These are phyloP conservation scores for Toxoplasma gondii DNA, from an alignment of 169 alveolate species.

Conservation along the genomic window DNA sequence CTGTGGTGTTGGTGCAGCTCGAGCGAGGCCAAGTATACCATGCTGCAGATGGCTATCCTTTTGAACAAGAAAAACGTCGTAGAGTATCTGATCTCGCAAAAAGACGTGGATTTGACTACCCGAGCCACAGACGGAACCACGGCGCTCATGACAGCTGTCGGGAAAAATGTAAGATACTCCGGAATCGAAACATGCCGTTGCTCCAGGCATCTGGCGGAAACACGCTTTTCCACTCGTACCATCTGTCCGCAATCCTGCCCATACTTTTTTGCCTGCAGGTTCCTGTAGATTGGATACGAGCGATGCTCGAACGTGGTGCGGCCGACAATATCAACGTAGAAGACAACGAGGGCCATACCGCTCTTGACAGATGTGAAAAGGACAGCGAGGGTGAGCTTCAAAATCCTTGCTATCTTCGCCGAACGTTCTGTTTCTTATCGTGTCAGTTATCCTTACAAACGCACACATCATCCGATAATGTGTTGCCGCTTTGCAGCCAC, in stretches of 20 bases:
- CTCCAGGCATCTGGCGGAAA: too few species aligned
- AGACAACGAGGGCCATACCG: conserved; percentile 62
- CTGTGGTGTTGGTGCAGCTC: conserved; percentile 40
- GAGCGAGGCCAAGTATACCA: conserved; percentile 57
- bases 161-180: conserved; percentile 34
- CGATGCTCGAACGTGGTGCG: conserved; percentile 66
- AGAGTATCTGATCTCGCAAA: conserved; percentile 64
- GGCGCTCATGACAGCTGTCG: conserved; percentile 62
- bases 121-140: conserved; percentile 66
- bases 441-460: too few species aligned
- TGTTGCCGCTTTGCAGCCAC: too few species aligned
- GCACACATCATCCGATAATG: too few species aligned
- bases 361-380: conserved; percentile 63
- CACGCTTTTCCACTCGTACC: too few species aligned
- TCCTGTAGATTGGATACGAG: conserved; percentile 62
- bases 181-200: not conserved
- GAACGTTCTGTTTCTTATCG: not conserved
- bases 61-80: conserved; percentile 57
- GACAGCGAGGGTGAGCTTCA: conserved; percentile 17
- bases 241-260: too few species aligned
- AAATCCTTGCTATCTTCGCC: not conserved
- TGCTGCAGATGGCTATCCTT: conserved; percentile 65
- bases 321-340: conserved; percentile 52
- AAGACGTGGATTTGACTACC: conserved; percentile 62
- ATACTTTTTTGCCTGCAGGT: conserved; percentile 31